Base-by-base conservation (phyloP, 1,284 basidiomycete genomes). In the Cystobasidium sp. region DNA sequence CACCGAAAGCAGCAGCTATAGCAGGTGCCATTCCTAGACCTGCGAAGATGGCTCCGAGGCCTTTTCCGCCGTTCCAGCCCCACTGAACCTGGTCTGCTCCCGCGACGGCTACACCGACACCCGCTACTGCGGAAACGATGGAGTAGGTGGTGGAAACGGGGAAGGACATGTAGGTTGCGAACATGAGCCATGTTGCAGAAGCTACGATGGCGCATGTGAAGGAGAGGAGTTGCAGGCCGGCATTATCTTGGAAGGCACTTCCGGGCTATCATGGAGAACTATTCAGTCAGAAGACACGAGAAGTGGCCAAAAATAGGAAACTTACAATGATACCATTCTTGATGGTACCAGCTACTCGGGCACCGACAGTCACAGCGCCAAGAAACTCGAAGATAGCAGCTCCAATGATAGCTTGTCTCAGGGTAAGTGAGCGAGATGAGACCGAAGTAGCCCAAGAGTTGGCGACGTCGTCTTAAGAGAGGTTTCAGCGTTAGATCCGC, bases 41-140 rank as follows among this genome's bases (percentile, higher is more conserved):
- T 22, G 82, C 82, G 65, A 83, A 84, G 78, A 85, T 84, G 46
- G 82, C 80, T 6, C 78, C 83, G 53, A 85, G 78, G 75, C 85
- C 85, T 77, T 83, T 84, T 43, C 82, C 83, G 52, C 76, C 79
- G 77, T 85, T 84, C 85, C 85, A 86, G 9, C 85, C 85, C 85
- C 85, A 86, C 55, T 83, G 77, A 62, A 84, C 84, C 0, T 80
- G 78, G n/a, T 80, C 78, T 31, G 77, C 74, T 8, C 85, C 84
- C 31, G 81, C 83, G 12, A 82, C 77, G 1, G 85, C 85, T 22
- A 86, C 83, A 75, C 85, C 85, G 44, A 84, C 83, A 78, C 85
- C 85, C 10, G 83, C 83, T 6, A 85, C 78, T 0, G 84, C 84
- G 3, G 84, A 84, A 44, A 85, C 82, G 75, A 85, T 83, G 6